Evolutionary conservation across 106 monocot genomes (phyloP), one percentile per base, ranked within the genome.

Genomic region (Alisma plantagoaquatica): DNA sequence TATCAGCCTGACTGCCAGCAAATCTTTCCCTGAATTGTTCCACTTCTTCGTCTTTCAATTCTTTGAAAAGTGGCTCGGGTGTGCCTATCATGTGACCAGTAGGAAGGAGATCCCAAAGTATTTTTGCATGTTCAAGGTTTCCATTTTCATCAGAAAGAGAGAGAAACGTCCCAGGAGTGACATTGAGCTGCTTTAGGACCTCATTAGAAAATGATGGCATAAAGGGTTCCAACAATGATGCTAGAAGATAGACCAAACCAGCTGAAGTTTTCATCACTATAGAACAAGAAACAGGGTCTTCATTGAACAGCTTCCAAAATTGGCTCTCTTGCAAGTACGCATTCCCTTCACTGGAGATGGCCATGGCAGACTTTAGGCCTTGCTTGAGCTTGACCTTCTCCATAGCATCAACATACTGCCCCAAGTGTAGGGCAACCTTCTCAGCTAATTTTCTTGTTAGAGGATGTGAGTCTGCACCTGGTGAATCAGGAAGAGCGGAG

Each of bases 281-380:
- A 10, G 82, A 74, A 51, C 92, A 87, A 31, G 74, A 65, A 46
- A 68, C 44, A 27, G 78, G 76, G 64, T 93, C 77, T 69, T 93
- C 82, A 48, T 79, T 92, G 55, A 59, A 92, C 42, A 93, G 82
- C 59, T 77, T 83, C 92, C 92, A 93, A 46, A 93, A 93, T 62
- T 87, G 74, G 61, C 83, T 93, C 17, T 86, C 92, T 87, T 86
- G 23, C 25, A 42, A n/a, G n/a, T n/a, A n/a, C n/a, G n/a, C n/a
- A n/a, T n/a, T n/a, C n/a, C n/a, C n/a, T n/a, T n/a, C n/a, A n/a
- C n/a, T n/a, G n/a, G n/a, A n/a, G n/a, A n/a, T n/a, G n/a, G n/a
- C n/a, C n/a, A n/a, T n/a, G n/a, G n/a, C n/a, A n/a, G n/a, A n/a
- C n/a, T n/a, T n/a, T n/a, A n/a, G n/a, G n/a, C n/a, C n/a, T n/a